Evolutionary conservation across 2,329 filamentous ascomycete species (phyloP).

Genomic region (Aspergillus nomiae): DNA sequence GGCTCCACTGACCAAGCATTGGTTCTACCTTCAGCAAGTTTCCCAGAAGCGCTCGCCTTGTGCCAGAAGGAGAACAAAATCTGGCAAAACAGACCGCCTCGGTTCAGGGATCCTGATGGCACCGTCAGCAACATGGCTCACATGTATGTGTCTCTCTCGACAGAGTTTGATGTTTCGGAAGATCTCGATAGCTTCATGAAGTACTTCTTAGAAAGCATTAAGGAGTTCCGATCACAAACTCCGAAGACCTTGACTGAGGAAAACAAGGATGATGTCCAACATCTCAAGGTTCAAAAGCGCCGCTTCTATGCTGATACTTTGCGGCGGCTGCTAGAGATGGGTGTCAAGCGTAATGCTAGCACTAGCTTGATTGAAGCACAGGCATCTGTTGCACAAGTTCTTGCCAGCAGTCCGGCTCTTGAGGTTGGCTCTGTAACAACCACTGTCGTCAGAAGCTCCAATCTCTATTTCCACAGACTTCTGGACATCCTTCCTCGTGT

Average conservation of each 20-base stretch:
- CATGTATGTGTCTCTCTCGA: constrained; percentile 57
- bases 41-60: constrained; percentile 34
- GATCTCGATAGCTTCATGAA: constrained; percentile 69
- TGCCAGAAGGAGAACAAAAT: constrained; percentile 31
- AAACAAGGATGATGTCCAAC: constrained; percentile 79
- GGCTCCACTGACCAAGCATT: constrained; percentile 14
- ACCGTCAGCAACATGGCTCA: constrained; percentile 75
- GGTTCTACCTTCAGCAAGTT: constrained; percentile 20
- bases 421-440: constrained; percentile 24
- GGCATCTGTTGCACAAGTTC: constrained; percentile 67
- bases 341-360: constrained; percentile 79
- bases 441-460: constrained; percentile 47
- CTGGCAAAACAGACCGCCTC: constrained; percentile 55
- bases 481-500: constrained; percentile 72
- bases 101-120: constrained; percentile 69
- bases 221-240: constrained; percentile 79
- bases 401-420: constrained; percentile 59
- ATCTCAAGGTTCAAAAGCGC: constrained; percentile 87
- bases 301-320: constrained; percentile 88
- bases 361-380: constrained; percentile 74
- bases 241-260: constrained; percentile 80
- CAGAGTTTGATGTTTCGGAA: constrained; percentile 58
- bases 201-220: constrained; percentile 67
- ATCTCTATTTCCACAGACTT: constrained; percentile 78
- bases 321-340: constrained; percentile 83